Conservation (phyloP, 2,329 filamentous ascomycete genomes). For the Aaosphaeria arxii region DNA sequence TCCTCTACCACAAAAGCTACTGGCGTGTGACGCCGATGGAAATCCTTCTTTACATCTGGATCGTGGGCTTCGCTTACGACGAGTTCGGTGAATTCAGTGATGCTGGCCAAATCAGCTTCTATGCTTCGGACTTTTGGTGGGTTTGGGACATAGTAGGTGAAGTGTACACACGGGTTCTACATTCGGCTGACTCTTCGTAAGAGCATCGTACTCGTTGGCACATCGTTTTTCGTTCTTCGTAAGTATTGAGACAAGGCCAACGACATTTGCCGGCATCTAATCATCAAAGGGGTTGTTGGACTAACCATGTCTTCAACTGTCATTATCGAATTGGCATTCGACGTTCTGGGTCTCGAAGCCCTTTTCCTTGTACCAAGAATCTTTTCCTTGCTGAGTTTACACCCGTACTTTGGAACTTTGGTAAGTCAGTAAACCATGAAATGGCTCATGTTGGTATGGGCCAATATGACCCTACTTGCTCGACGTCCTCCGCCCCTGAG, state of each 20-base stretch:
- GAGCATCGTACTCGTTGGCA: constrained; percentile 67
- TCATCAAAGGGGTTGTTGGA: constrained; percentile 60
- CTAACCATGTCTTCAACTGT: constrained; percentile 57
- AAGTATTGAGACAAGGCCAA: constrained; percentile 36
- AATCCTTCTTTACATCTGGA: constrained; percentile 76
- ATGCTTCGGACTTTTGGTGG: constrained; percentile 36
- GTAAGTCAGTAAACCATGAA: constrained; percentile 27
- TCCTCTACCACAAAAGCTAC: constrained; percentile 71
- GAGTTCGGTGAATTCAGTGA: constrained; percentile 71
- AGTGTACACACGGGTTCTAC: neutral
- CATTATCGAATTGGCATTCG: constrained; percentile 78
- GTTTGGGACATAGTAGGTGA: constrained; percentile 47
- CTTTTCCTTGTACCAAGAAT: constrained; percentile 85
- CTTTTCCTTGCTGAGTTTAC: constrained; percentile 81
- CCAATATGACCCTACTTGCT: no score
- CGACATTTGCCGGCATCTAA: neutral
- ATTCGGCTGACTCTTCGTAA: constrained; percentile 5
- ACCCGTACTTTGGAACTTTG: constrained; percentile 85
- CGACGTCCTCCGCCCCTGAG: no score
- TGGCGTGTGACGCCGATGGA: constrained; percentile 66
- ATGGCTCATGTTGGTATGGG: neutral
- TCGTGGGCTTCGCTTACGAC: constrained; percentile 83
- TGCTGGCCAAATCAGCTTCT: constrained; percentile 73
- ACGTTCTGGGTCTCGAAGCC: constrained; percentile 84
- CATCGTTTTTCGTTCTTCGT: constrained; percentile 70